Evolutionary conservation across 2,329 filamentous ascomycete genomes (phyloP), one percentile per base, ranked within the genome.

Genomic region (Boeremia lycopersici): DNA sequence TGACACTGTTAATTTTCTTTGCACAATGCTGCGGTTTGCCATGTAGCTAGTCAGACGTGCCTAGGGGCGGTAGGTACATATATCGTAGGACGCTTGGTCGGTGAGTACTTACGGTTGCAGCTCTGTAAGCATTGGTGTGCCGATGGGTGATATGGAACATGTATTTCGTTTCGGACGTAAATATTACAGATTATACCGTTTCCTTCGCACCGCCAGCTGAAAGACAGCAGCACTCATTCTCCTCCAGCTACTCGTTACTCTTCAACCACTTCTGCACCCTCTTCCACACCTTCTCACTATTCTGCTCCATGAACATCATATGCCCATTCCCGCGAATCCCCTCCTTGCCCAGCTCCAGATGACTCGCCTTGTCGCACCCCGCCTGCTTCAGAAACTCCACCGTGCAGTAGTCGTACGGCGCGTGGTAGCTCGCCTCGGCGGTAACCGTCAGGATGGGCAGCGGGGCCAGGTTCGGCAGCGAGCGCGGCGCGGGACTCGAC

Each of bases 331-430:
- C 51, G 8, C 48, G 44, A 8, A 44, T 40, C 1, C 26, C 53
- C 15, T 41, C 15, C 29, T 59, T 49, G 0, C 56, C 50, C n/a
- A 61, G 48, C 10, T 61, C 52, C 9, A 56, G 15, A 29, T 56
- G 46, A 13, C 23, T 42, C 9, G 52, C 48, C 19, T 53, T 47
- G 1, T 35, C 23, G 28, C 56, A 56, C 1, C 67, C 65, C 6
- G 59, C 59, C 23, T 86, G 83, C 48, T 70, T 63, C 60, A 86
- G 64, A 61, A 79, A 86, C 10, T 67, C 53, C 4, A 81, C 77
- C 0, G 79, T 83, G 33, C 81, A 83, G 66, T 81, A 79, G 58
- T 86, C 84, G 54, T 80, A 86, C 13, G 72, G 69, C 2, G 74
- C 69, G 65, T 86, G 84, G 10, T 76, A 77, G 47, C 81, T 82